A percentile compares a stretch with the other conserved stretches of the same genome.
Conservation (phyloP, 2,329 filamentous ascomycete genomes). For the Epichloe brachyelytri region DNA sequence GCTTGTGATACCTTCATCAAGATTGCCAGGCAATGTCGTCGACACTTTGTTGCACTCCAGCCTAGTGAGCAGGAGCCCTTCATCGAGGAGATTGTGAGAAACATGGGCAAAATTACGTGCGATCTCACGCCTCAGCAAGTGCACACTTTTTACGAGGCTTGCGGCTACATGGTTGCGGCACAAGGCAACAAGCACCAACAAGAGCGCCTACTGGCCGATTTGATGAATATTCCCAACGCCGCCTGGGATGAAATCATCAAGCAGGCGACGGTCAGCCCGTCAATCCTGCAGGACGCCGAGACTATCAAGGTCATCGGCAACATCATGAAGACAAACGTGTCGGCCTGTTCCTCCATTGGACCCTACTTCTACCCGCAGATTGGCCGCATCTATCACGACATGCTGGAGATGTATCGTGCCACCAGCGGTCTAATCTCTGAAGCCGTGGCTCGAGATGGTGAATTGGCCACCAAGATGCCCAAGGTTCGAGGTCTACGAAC, state of each 20-base stretch:
- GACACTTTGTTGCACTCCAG: slow-evolving; percentile 93
- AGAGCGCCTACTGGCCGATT: slow-evolving; percentile 76
- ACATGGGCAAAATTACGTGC: slow-evolving; percentile 88
- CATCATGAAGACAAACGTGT: slow-evolving; percentile 99
- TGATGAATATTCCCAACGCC: slow-evolving; percentile 87
- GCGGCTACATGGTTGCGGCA: slow-evolving; percentile 97
- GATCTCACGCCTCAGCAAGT: slow-evolving; percentile 94
- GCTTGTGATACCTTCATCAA: slow-evolving; percentile 99
- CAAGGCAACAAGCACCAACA: slow-evolving; percentile 93
- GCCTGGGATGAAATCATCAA: slow-evolving; percentile 95
- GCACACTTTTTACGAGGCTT: slow-evolving; percentile 97
- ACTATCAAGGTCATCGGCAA: slow-evolving; percentile 98
- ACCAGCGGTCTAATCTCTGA: slow-evolving; percentile 95
- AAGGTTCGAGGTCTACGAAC: slow-evolving; percentile 89
- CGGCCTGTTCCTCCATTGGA: slow-evolving; percentile 93
- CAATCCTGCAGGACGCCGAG: slow-evolving; percentile 79
- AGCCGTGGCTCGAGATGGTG: slow-evolving; percentile 77
- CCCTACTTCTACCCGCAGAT: slow-evolving; percentile 98
- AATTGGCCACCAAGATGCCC: slow-evolving; percentile 93
- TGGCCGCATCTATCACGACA: slow-evolving; percentile 92
- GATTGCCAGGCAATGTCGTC: slow-evolving; percentile 94
- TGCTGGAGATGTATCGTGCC: slow-evolving; percentile 97
- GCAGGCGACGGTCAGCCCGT: slow-evolving; percentile 71
- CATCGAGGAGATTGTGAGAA: slow-evolving; percentile 96
- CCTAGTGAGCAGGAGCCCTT: slow-evolving; percentile 91